phyloP scores from a whole-genome alignment of 1,284 basidiomycete genomes.

The Thecaphora frezii region DNA sequence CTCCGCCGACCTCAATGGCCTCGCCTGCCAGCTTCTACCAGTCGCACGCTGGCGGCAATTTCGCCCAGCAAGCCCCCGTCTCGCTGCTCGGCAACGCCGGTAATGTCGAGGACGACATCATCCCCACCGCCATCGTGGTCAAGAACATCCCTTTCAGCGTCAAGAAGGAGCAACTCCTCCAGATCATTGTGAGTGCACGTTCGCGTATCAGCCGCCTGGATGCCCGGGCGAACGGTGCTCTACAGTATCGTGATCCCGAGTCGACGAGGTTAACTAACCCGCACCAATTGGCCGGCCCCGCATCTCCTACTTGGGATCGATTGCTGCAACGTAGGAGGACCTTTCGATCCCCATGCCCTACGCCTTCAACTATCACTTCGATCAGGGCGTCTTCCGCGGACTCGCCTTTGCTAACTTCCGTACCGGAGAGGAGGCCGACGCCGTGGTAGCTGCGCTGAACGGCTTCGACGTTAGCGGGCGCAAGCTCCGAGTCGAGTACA shows the following conservation, averaged over 20 bases:
- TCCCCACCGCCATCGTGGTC: slow-evolving; percentile 98
- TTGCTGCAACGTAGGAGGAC: slow-evolving; percentile 68
- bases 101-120: slow-evolving; percentile 87
- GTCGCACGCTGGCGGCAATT: neutral
- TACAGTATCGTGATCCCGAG: too few relatives aligned
- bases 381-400: slow-evolving; percentile 81
- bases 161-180: slow-evolving; percentile 89
- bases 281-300: too few relatives aligned
- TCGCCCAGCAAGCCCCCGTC: slow-evolving; percentile 10
- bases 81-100: neutral
- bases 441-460: slow-evolving; percentile 90
- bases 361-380: slow-evolving; percentile 76
- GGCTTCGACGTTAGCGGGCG: slow-evolving; percentile 91
- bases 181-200: slow-evolving; percentile 82
- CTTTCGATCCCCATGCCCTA: slow-evolving; percentile 95
- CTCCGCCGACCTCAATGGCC: slow-evolving; percentile 16
- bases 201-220: too few relatives aligned
- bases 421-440: slow-evolving; percentile 84
- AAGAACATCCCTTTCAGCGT: slow-evolving; percentile 99
- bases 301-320: too few relatives aligned
- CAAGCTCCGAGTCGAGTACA: slow-evolving; percentile 97
- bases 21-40: slow-evolving; percentile 2
- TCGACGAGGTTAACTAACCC: too few relatives aligned
- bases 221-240: too few relatives aligned
- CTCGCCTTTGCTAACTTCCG: slow-evolving; percentile 98